These are phyloP conservation scores for Aspergillus funiculosus DNA, from an alignment of 495 filamentous ascomycete genomes.

Conservation along the genomic window DNA sequence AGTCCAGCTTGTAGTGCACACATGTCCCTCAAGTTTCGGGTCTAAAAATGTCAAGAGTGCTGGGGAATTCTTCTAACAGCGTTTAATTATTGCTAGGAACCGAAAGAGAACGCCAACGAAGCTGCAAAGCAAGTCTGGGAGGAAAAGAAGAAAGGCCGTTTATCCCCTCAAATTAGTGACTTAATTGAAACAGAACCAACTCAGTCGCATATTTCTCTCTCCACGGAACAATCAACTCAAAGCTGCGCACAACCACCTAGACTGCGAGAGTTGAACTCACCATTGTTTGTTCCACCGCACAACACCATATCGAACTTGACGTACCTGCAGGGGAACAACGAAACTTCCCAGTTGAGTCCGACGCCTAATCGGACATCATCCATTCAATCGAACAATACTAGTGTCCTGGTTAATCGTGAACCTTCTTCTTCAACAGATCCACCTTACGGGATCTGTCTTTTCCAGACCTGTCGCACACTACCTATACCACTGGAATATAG, in stretches of 20 bases:
- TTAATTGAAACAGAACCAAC: constrained; percentile 1
- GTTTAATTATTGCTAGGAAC: constrained; percentile 27
- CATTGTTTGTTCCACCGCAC: constrained; percentile 20
- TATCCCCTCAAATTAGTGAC: not conserved
- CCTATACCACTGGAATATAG: constrained; percentile 18
- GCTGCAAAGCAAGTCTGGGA: constrained; percentile 33
- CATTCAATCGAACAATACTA: not conserved
- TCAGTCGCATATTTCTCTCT: not conserved
- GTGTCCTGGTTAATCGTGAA: too few relatives aligned
- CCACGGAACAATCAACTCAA: constrained; percentile 2
- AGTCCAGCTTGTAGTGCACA: constrained; percentile 12
- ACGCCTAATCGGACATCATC: not conserved
- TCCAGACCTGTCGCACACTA: constrained; percentile 4
- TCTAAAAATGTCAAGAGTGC: not conserved
- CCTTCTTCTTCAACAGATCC: too few relatives aligned
- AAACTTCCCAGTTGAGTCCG: not conserved
- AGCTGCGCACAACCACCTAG: not conserved
- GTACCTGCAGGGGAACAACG: constrained; percentile 1
- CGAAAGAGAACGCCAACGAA: constrained; percentile 35
- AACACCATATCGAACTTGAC: constrained; percentile 9
- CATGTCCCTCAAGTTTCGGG: not conserved
- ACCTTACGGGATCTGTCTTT: too few relatives aligned
- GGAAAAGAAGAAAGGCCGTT: constrained; percentile 13
- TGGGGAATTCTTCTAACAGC: not conserved
- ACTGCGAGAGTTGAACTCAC: constrained; percentile 6